Conservation (phyloP, 179 eudicot species). For the Silene coronaria region DNA sequence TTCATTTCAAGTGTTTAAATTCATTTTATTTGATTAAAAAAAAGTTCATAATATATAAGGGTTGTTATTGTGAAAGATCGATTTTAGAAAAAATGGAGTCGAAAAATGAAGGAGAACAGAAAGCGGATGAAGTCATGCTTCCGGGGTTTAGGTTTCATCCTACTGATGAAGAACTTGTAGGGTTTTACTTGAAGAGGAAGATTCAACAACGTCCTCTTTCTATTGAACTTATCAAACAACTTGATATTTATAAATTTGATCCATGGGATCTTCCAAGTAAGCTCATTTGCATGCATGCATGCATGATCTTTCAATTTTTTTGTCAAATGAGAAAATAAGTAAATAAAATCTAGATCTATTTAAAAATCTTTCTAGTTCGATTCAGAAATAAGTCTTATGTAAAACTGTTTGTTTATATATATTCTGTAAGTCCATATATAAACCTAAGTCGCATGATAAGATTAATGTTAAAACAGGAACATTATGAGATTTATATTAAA, state of each 20-base stretch:
- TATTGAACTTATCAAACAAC: slow-evolving; percentile 83
- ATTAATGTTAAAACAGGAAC: too few relatives aligned
- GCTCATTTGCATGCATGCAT: slow-evolving; percentile 15
- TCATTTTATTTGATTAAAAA: neutral
- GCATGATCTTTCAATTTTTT: neutral
- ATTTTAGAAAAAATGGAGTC: slow-evolving; percentile 32
- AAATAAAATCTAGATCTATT: neutral
- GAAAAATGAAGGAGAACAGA: slow-evolving; percentile 35
- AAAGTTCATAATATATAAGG: too few relatives aligned
- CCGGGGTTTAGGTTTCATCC: slow-evolving; percentile 97
- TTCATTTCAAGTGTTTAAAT: neutral
- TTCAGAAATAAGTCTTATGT: too few relatives aligned
- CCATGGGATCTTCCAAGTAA: slow-evolving; percentile 99
- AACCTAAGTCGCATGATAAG: too few relatives aligned
- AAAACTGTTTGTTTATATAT: too few relatives aligned
- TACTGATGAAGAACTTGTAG: slow-evolving; percentile 86
- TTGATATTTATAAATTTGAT: slow-evolving; percentile 82
- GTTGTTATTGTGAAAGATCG: neutral
- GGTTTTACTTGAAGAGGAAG: slow-evolving; percentile 85
- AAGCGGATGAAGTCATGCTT: slow-evolving; percentile 61
- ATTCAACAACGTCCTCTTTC: slow-evolving; percentile 69
- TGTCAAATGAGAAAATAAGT: neutral
- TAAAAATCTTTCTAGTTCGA: neutral
- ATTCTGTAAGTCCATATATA: too few relatives aligned
- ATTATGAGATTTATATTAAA: too few relatives aligned